Base-by-base conservation (phyloP, 2,329 filamentous ascomycete species). In the Ramularia endophylla region DNA sequence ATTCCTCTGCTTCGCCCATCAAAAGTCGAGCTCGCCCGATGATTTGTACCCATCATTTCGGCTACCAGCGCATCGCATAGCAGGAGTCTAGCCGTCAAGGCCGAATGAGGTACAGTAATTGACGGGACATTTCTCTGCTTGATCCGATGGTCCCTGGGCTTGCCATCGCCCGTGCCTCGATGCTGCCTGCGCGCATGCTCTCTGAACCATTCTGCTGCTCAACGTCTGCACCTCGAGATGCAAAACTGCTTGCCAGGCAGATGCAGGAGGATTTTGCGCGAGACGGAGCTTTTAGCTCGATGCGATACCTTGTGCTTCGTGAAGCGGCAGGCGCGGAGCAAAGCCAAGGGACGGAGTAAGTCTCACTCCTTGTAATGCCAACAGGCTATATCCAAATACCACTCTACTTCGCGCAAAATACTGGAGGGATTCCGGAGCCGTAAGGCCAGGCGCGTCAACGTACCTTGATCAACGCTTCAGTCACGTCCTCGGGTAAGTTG, bases 391-490 rank as follows among this genome's bases (percentile, higher is more conserved):
- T 44, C 39, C 40, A 36, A 36, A 36, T 37, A 36, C 43, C 25
- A 22, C 11, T 27, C 34, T 32, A 19, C 13, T 22, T 30, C 44
- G 46, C 38, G 44, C 40, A 51, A 53, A 52, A 51, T 33, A 52
- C 48, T 47, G 55, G 48, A 52, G 47, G 48, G 53, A 53, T 53
- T 45, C 54, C 48, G 51, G 43, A 50, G 56, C 65, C 65, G 65
- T 57, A 63, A 58, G 64, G 61, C 65, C 57, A 48, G 43, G 83
- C 84, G 79, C 75, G 81, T 88, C 85, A 88, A 98, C 92, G 94
- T 98, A 98, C 92, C 92, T 98, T 97, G 75, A 98, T 94, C 82
- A 94, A 87, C 73, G 73, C 74, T 78, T 97, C 90, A 72, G 81
- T 87, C 69, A 98, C 88, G 81, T 98, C 92, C 74, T 83, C 82